These are phyloP conservation scores for Candida fluviatilis DNA, from an alignment of 805 yeast species.

Conservation along the genomic window DNA sequence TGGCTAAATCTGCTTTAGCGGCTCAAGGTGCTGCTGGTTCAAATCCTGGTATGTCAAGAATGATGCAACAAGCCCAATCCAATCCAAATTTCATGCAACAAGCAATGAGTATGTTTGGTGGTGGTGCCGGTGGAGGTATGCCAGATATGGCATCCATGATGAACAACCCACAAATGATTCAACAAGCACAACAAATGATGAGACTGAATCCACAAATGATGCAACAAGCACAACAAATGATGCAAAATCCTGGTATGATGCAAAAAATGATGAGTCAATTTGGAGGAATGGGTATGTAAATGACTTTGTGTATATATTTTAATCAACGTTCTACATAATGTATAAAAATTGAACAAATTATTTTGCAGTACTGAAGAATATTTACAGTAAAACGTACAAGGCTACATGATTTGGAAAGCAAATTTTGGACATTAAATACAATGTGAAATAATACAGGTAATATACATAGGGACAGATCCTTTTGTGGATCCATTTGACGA, in stretches of 20 bases:
- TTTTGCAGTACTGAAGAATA: too few species aligned
- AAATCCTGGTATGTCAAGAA: constrained; percentile 45
- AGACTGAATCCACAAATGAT: constrained; percentile 40
- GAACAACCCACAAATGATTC: constrained; percentile 50
- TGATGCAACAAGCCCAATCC: constrained; percentile 53
- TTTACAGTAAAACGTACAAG: too few species aligned
- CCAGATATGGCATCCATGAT: constrained; percentile 57
- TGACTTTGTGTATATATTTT: too few species aligned
- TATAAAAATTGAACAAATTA: too few species aligned
- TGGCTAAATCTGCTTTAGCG: constrained; percentile 70
- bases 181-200: constrained; percentile 47
- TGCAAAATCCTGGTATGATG: constrained; percentile 66
- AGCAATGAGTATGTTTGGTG: constrained; percentile 60
- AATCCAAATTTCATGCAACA: constrained; percentile 53
- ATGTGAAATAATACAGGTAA: constrained; percentile 1
- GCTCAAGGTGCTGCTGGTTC: constrained; percentile 22
- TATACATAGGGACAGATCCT: background rate
- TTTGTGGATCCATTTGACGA: background rate
- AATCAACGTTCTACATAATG: too few species aligned
- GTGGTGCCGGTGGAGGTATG: constrained; percentile 36
- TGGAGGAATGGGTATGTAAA: constrained; percentile 46
- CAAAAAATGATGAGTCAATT: constrained; percentile 65
- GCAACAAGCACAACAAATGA: constrained; percentile 36
- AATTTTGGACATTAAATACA: too few species aligned
- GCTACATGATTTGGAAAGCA: too few species aligned